Evolutionary conservation across 1,284 basidiomycete genomes (phyloP), one percentile per base, ranked within the genome.

Genomic region (Rhizoctonia solani): DNA sequence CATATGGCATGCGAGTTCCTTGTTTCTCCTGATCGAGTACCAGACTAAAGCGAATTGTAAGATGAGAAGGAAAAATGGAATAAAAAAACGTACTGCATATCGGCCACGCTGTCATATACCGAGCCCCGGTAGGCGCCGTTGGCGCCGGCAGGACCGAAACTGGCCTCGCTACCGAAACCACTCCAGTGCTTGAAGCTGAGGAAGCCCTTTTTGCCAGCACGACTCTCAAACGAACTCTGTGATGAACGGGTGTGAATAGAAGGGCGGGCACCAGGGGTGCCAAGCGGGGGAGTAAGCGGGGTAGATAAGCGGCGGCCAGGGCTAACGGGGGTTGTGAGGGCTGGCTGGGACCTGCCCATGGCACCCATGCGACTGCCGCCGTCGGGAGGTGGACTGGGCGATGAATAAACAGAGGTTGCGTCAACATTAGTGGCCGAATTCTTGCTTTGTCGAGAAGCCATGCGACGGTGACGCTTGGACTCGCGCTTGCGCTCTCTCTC

Each of bases 131-230:
- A 63, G 46, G 58, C 46, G 21, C 58, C 58, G 19, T 63, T 50
- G 19, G 58, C 29, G 4, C 91, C 92, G 30, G 89, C 90, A 16
- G 83, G 81, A 1, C 89, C 87, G 50, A 92, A 77, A 74, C 90
- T 92, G 68, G 90, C 89, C 72, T 87, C 86, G 75, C 89, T 92
- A 71, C 83, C 80, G 85, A 87, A 90, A 4, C 87, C 81, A 69
- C 87, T 89, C 68, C 89, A 81, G 71, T 91, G 90, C 77, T 84
- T 87, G 74, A 90, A 86, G 1, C 89, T 90, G 74, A 95, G 92
- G 81, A 95, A 92, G 69, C 89, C 86, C 4, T 88, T 63, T n/a
- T 58, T 65, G 21, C 58, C 52, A 14, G 66, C 58, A 4, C 54
- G 61, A 21, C 65, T 53, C 52, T 71, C 70, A 25, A 56, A 66